Base-by-base conservation (phyloP, 139 green algal species). In the Astrephomene gubernaculifera region DNA sequence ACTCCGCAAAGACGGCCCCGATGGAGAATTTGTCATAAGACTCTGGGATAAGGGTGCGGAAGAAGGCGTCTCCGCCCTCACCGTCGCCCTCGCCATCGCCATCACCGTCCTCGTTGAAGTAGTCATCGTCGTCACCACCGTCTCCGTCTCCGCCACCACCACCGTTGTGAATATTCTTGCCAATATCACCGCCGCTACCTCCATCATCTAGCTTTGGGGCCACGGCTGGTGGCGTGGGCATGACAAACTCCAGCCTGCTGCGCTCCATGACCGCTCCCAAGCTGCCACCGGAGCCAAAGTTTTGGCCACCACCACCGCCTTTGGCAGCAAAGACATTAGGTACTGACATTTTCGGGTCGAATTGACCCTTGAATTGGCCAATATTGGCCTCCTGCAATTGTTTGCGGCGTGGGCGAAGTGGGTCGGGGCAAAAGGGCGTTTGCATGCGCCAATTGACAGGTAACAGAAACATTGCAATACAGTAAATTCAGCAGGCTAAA, bases 91-190 rank as follows among this genome's bases (percentile, higher is more conserved):
- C 90, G 27, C 88, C 93, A 49, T 91, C 93, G 41, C 82, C 90
- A 65, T 92, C 93, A 39, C 86, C 94, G 68, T 93, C 94, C 53
- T 96, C 93, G 78, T 94, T 90, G 64, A 95, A 96, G 69, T 97
- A 97, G 88, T 99, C 96, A 70, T 99, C 97, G 64, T 99, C 97
- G 71, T 99, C 97, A 45, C 92, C 97, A 71, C 82, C 96, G 83
- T 96, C 97, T 73, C 87, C 92, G 74, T 90, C 92, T 27, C 91
- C 92, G 78, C 92, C 92, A 54, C 91, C 91, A 41, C 88, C 90
- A 78, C 97, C 97, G 90, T 99, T 98, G 86, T 95, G 92, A 72
- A 96, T 96, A 79, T 91, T 91, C 78, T 97, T 98, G 71, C 96
- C 96, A 65, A 93, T 96, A 79, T 91, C 89, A 31, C 96, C 95